Evolutionary conservation across 495 filamentous ascomycete species (phyloP).

Genomic region (Daldinia vernicosa): DNA sequence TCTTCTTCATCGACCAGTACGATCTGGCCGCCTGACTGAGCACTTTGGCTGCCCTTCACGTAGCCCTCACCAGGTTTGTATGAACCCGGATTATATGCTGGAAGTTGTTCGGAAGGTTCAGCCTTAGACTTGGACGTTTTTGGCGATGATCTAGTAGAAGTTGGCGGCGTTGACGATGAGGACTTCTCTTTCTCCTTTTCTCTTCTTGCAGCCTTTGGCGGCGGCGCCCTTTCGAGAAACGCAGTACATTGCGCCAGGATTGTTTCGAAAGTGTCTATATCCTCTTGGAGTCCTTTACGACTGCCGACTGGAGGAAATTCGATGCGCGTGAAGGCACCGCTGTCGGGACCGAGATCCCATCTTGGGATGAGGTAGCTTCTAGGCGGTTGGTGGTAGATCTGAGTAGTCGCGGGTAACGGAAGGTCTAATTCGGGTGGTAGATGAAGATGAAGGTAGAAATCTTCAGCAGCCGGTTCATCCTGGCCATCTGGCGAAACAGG

Average conservation of each 20-base stretch:
- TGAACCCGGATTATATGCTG: constrained; percentile 80
- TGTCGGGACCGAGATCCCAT: constrained; percentile 88
- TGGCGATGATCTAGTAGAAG: constrained; percentile 52
- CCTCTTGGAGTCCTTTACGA: constrained; percentile 80
- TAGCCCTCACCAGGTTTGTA: constrained; percentile 85
- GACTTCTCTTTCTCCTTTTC: constrained; percentile 64
- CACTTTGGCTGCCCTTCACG: constrained; percentile 61
- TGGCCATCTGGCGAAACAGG: constrained; percentile 61
- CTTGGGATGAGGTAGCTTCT: constrained; percentile 89
- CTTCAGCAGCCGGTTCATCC: constrained; percentile 74
- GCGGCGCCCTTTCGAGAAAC: constrained; percentile 80
- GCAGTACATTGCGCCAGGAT: constrained; percentile 95
- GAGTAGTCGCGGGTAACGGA: constrained; percentile 87
- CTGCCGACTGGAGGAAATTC: constrained; percentile 81
- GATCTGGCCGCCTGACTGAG: constrained; percentile 71
- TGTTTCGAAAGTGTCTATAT: constrained; percentile 95
- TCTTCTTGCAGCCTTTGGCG: constrained; percentile 56
- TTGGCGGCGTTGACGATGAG: constrained; percentile 50
- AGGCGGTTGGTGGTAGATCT: constrained; percentile 93
- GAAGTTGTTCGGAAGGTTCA: constrained; percentile 54
- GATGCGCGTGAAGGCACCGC: constrained; percentile 88
- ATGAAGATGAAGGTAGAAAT: constrained; percentile 94
- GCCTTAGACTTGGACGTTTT: constrained; percentile 49
- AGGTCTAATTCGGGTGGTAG: constrained; percentile 94
- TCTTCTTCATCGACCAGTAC: constrained; percentile 97